Evolutionary conservation across 208 protist genomes (phyloP).

Genomic region (Leptomonas pyrrhocoris): DNA sequence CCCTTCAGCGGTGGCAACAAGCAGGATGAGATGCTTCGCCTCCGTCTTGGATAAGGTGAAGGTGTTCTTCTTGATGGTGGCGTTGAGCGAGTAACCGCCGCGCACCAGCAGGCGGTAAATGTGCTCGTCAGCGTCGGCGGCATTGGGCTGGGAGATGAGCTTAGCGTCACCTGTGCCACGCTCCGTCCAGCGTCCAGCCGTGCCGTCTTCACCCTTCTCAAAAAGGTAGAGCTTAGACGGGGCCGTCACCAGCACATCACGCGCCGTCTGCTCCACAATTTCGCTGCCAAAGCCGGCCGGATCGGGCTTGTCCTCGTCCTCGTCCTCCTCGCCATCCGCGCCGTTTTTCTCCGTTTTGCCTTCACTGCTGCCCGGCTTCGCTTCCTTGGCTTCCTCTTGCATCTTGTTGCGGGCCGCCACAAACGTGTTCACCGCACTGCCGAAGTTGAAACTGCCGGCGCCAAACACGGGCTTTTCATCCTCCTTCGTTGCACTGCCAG

Average conservation of each 20-base stretch:
- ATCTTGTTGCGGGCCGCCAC: slow-evolving; percentile 69
- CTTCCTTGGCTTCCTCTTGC: slow-evolving; percentile 34
- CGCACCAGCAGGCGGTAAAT: slow-evolving; percentile 80
- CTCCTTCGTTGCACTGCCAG: neutral
- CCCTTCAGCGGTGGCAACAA: slow-evolving; percentile 36
- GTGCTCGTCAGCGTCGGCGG: slow-evolving; percentile 16
- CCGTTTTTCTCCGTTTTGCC: slow-evolving; percentile 6
- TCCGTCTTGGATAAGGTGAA: slow-evolving; percentile 56
- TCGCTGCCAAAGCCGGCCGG: slow-evolving; percentile 24
- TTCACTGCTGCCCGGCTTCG: slow-evolving; percentile 1
- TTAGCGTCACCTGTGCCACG: slow-evolving; percentile 73
- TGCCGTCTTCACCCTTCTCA: slow-evolving; percentile 48
- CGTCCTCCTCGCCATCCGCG: slow-evolving; percentile 18
- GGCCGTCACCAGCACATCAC: slow-evolving; percentile 55
- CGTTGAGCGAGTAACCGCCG: slow-evolving; percentile 83
- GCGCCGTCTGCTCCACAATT: slow-evolving; percentile 30
- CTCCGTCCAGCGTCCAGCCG: slow-evolving; percentile 59
- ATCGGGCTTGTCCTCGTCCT: slow-evolving; percentile 33
- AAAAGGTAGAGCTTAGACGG: slow-evolving; percentile 73
- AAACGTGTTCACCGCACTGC: slow-evolving; percentile 66
- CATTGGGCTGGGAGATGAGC: slow-evolving; percentile 46
- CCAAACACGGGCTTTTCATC: slow-evolving; percentile 37
- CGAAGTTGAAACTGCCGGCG: slow-evolving; percentile 64
- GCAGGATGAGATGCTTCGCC: slow-evolving; percentile 60
- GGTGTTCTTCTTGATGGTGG: slow-evolving; percentile 40